Evolutionary conservation across 257 asterid genomes (phyloP).

Genomic region (Oldenlandia corymbosa): DNA sequence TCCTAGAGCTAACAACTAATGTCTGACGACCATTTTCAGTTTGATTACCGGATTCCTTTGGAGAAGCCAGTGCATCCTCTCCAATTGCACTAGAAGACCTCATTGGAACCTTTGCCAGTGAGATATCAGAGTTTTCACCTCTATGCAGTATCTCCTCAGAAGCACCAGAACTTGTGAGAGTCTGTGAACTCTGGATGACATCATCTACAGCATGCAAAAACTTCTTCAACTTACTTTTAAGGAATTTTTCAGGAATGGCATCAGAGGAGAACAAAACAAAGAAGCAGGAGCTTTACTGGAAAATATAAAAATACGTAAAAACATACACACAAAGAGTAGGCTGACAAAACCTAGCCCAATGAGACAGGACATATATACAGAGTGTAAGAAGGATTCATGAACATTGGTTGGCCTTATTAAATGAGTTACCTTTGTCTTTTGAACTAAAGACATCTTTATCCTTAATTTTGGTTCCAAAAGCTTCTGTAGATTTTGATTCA

Average conservation of each 20-base stretch:
- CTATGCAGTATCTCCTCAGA: slow-evolving; percentile 12
- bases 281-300: not conserved
- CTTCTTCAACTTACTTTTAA: not conserved
- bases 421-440: slow-evolving; percentile 9
- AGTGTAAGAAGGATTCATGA: not conserved
- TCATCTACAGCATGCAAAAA: slow-evolving; percentile 1
- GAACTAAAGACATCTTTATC: not conserved
- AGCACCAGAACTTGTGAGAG: slow-evolving; percentile 3
- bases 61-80: slow-evolving; percentile 10
- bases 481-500: not conserved
- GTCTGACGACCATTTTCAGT: not conserved
- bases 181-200: not conserved
- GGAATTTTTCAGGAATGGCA: not conserved
- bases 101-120: not conserved
- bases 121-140: not conserved
- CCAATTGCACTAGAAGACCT: slow-evolving; percentile 6
- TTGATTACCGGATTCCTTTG: not conserved
- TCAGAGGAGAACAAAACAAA: slow-evolving; percentile 2
- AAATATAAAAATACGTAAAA: not conserved
- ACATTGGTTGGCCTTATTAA: not conserved
- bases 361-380: not conserved
- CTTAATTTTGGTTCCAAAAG: slow-evolving; percentile 7
- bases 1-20: not conserved
- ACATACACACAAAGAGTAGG: not conserved
- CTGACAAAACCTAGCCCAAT: not conserved